phyloP scores from a whole-genome alignment of 352 stramenopile species.

The Globisporangium cylindrosporum region DNA sequence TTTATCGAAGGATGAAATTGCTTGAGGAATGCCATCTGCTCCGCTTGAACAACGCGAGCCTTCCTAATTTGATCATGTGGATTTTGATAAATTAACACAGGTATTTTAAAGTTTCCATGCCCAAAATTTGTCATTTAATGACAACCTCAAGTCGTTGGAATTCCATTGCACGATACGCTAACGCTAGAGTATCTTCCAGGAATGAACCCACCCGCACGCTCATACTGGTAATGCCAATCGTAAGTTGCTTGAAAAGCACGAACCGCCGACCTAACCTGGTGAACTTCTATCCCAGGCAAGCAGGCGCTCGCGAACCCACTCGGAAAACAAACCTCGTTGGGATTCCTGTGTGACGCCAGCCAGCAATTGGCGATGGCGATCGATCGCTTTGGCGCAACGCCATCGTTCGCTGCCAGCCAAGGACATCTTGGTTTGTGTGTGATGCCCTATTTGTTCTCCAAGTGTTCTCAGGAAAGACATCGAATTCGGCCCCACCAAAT shows the following conservation, averaged over 20 bases:
- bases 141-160: too few relatives aligned
- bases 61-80: not conserved
- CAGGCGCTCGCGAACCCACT: not conserved
- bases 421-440: too few relatives aligned
- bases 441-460: too few relatives aligned
- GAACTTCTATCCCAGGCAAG: not conserved
- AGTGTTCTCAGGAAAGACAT: not conserved
- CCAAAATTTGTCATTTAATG: too few relatives aligned
- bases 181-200: not conserved
- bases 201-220: not conserved
- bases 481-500: not conserved
- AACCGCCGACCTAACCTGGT: not conserved
- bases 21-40: constrained; percentile 11
- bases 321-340: not conserved
- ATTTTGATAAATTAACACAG: not conserved
- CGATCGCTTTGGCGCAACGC: too few relatives aligned
- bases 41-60: not conserved
- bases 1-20: constrained; percentile 4
- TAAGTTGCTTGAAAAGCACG: not conserved
- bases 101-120: too few relatives aligned
- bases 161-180: too few relatives aligned
- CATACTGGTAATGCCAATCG: not conserved
- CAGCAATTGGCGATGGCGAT: too few relatives aligned
- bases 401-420: too few relatives aligned
- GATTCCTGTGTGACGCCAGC: not conserved